phyloP scores from a whole-genome alignment of 1,139 yeast species.

The Sugiyamaella neomexicana region DNA sequence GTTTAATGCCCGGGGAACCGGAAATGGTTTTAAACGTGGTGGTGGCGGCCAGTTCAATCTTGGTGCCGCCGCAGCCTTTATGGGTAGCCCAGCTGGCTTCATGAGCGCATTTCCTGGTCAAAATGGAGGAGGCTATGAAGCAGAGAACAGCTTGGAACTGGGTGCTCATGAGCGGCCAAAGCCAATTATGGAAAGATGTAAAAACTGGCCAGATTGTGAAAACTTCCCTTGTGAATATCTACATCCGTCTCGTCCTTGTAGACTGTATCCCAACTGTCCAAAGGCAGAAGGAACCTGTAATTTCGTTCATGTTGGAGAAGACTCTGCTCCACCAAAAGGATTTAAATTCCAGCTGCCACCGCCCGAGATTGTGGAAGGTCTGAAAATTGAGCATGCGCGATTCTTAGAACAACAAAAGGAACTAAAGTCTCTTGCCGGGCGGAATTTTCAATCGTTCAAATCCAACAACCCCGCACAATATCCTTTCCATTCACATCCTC shows the following conservation, averaged over 20 bases:
- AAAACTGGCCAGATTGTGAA: constrained; percentile 74
- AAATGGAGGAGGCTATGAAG: constrained; percentile 8
- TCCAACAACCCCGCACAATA: background rate
- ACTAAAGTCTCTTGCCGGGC: background rate
- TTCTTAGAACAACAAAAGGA: constrained; percentile 8
- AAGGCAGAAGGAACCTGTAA: constrained; percentile 81
- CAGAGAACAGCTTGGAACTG: constrained; percentile 6
- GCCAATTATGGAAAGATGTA: constrained; percentile 51
- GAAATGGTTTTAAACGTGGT: constrained; percentile 2
- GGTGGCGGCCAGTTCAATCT: background rate
- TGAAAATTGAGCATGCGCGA: background rate
- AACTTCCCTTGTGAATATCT: constrained; percentile 65
- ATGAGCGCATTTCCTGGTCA: background rate
- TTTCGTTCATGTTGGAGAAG: constrained; percentile 81
- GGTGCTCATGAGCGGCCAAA: background rate
- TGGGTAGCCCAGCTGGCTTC: constrained; percentile 2
- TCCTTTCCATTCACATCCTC: background rate
- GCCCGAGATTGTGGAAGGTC: constrained; percentile 2
- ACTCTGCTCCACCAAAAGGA: constrained; percentile 47
- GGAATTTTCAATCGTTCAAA: background rate
- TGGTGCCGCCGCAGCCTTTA: background rate
- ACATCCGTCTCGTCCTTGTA: constrained; percentile 78
- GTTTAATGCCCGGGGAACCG: constrained; percentile 1
- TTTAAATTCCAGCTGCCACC: constrained; percentile 15
- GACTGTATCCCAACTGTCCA: constrained; percentile 75